Base-by-base conservation (phyloP, 2,329 filamentous ascomycete genomes). In the Xylaria sp. region DNA sequence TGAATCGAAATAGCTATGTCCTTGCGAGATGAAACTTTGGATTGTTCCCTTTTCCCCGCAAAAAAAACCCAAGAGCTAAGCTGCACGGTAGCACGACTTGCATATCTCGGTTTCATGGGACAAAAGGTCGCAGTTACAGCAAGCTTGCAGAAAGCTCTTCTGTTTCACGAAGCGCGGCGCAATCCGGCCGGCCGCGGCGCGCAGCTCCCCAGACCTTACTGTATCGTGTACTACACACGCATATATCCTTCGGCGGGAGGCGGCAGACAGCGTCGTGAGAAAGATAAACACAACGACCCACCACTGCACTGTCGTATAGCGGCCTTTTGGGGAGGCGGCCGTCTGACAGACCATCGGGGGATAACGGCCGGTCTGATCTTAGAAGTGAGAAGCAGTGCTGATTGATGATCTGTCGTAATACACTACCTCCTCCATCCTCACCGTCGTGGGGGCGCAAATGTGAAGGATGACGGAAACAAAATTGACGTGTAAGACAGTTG, bases 141-240 rank as follows among this genome's bases (percentile, higher is more conserved):
- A 40, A 61, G 31, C 61, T 28, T 44, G 56, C 49, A 46, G 33
- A 44, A 44, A 59, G 20, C 28, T 53, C 1, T 54, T 40, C 48
- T 59, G 67, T 69, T 59, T 66, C 67, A 69, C 67, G 63, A 66
- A 66, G 46, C 67, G 67, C 67, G 67, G 67, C 63, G 63, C 63
- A 66, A 57, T 69, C 67, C 67, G 67, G 46, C 67, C 59, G 67
- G 63, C 66, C 7, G 49, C 61, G 28, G 28, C 49, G 46, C 58
- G 44, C 62, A 51, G 58, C 31, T 17, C 51, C 51, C 51, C 51
- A 56, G 51, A 38, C 51, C 51, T 38, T 56, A 56, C 51, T 56
- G 51, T 38, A 56, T 38, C 31, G 9, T 38, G 31, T 38, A 56
- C 31, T 36, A 56, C 51, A 23, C 17, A 54, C 4, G 11, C 51